Conservation (phyloP, 2,329 filamentous ascomycete species). For the Rhinocladiella similis region DNA sequence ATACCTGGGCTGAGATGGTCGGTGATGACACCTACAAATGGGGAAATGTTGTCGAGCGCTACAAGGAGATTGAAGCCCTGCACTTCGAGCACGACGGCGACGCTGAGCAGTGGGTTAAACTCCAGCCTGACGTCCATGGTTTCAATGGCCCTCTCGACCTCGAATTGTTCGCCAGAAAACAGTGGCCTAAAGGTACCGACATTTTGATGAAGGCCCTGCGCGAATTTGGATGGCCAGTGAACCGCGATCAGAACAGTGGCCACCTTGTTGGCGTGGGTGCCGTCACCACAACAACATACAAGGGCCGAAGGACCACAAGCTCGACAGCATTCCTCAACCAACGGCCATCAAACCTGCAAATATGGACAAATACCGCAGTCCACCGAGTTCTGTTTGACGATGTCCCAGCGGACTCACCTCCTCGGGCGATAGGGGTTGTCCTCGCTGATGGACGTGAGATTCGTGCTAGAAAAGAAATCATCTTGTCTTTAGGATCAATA, state of each 20-base stretch:
- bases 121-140: not conserved
- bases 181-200: conserved; percentile 5
- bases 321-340: conserved; percentile 46
- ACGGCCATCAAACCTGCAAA: conserved; percentile 52
- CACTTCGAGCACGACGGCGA: conserved; percentile 11
- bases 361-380: not conserved
- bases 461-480: conserved; percentile 31
- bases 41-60: conserved; percentile 52
- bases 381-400: not conserved
- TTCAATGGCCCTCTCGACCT: conserved; percentile 1
- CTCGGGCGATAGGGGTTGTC: not conserved
- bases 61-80: conserved; percentile 54
- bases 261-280: conserved; percentile 59
- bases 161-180: not conserved
- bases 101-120: conserved; percentile 1
- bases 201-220: conserved; percentile 24
- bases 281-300: conserved; percentile 48
- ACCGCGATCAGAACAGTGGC: conserved; percentile 59
- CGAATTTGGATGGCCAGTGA: conserved; percentile 49
- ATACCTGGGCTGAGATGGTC: conserved; percentile 55
- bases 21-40: conserved; percentile 58
- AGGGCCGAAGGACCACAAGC: conserved; percentile 53
- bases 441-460: not conserved
- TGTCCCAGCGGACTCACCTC: too few species aligned
- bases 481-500: conserved; percentile 36